phyloP scores from a whole-genome alignment of 345 rosid genomes.

The Cardamine chenopodiifolia region DNA sequence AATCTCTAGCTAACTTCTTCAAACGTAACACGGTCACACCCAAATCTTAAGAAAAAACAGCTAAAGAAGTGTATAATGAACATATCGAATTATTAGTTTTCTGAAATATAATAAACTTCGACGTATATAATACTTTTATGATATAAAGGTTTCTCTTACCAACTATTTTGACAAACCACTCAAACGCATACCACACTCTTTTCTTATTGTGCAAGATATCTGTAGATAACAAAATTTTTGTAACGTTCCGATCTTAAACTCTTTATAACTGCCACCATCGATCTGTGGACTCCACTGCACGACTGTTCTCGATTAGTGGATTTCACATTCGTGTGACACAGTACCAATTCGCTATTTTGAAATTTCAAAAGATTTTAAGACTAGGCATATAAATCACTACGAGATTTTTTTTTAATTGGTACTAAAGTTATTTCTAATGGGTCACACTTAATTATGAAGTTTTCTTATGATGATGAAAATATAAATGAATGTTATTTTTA shows the following conservation, averaged over 20 bases:
- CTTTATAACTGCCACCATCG: background rate
- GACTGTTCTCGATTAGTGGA: background rate
- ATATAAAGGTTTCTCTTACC: slow-evolving; percentile 5
- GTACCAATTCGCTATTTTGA: background rate
- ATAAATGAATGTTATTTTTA: background rate
- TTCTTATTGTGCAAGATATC: background rate
- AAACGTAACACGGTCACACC: background rate
- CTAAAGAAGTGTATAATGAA: background rate
- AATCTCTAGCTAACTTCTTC: slow-evolving; percentile 15
- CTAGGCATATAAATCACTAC: background rate
- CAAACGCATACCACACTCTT: slow-evolving; percentile 14
- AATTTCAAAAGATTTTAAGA: background rate
- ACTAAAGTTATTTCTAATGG: background rate
- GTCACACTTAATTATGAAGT: background rate
- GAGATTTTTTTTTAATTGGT: background rate
- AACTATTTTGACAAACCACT: slow-evolving; percentile 11
- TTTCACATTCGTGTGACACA: background rate
- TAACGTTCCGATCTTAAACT: background rate
- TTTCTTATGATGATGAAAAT: background rate
- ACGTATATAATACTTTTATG: slow-evolving; percentile 1
- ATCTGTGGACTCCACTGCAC: background rate
- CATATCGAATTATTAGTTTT: slow-evolving; percentile 9
- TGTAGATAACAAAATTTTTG: background rate
- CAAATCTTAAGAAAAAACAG: background rate
- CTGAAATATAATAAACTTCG: slow-evolving; percentile 10